Base-by-base conservation (phyloP, 257 asterid genomes). In the Nicotiana knightiana region DNA sequence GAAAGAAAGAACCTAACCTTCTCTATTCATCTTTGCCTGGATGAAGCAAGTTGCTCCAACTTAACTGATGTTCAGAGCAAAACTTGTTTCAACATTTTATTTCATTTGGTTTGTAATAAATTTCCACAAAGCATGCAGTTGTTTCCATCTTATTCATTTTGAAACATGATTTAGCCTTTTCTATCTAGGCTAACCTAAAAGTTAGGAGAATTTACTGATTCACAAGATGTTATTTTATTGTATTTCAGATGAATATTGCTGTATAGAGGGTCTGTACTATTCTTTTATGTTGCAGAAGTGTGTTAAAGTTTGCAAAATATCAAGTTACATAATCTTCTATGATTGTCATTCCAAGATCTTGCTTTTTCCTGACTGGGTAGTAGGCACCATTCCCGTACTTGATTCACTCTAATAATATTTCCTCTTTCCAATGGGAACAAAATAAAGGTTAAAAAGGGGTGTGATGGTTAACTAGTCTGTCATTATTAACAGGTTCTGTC, bases 401-500 rank as follows among this genome's bases (percentile, higher is more conserved):
- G 16, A 62, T 62, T 24, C 67, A 62, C 67, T 62, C 24, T 62
- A 43, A 28, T 28, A 64, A 28, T 64, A 43, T 30, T 61, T 64
- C n/a, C 4, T 13, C 43, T 64, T 64, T 64, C 43, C 43, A 12
- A 11, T 13, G 43, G 39, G 5, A 64, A 30, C 70, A 64, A 64
- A 73, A 73, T 17, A 73, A 73, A 73, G 15, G 26, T 48, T 48
- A 3, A 48, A 53, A 53, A 3, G 17, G 58, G 58, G 51, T 53
- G 18, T 18, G 17, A 18, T 6, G 53, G 63, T 51, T 51, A 75
- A 51, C 43, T 73, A 33, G 24, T 26, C 43, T 51, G 9, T 75
- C 46, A 75, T 75, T 24, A 51, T 16, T 75, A 51, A 51, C 85
- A 95, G 99, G 98, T 93, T 65, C 79, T 93, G 35, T 95, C 99